Base-by-base conservation (phyloP, 1,284 basidiomycete species). In the Golubevia pallescens region DNA sequence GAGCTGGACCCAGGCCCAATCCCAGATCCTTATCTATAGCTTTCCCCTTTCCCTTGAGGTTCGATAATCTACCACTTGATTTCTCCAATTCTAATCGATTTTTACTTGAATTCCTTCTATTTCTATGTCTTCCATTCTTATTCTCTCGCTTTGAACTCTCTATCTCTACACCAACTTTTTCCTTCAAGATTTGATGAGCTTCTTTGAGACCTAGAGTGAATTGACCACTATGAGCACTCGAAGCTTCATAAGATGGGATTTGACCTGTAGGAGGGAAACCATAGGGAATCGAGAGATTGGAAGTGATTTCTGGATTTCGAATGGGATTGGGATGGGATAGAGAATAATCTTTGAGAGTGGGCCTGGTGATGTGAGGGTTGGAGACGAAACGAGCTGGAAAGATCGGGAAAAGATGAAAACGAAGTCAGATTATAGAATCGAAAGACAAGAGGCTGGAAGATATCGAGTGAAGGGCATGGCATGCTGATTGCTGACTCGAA, bases 281-380 rank as follows among this genome's bases (percentile, higher is more conserved):
- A 5, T 4, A 10, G 3, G 48, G 53, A 19, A 54, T 34, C 24
- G 60, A 61, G 48, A 79, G 78, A 1, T 70, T 78, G n/a, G 78
- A 73, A 5, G 57, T 61, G 16, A 74, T 73, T 16, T 57, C 3
- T 5, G 34, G 34, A 5, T 10, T 10, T 5, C 34, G 34, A 38
- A 38, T 38, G 3, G 34, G 51, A 61, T 81, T 81, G 2, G 68
- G 53, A 21, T 70, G 73, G 10, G 34, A 38, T 38, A 79, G 34
- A 2, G 69, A 54, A 52, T 71, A 78, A 57, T 81, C 78, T 14
- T 66, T 65, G 2, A 71, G 34, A 0, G 73, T 64, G 0, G 78
- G 78, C 1, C 77, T 70, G 1, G 68, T 66, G 0, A 69, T 65
- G 51, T 80, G 78, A 1, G 75, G 73, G 54, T 79, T 78, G 14